A percentile compares a stretch with the other conserved stretches of the same genome.
Conservation (phyloP, 768 basidiomycete species). For the Psilocybe cubensis region DNA sequence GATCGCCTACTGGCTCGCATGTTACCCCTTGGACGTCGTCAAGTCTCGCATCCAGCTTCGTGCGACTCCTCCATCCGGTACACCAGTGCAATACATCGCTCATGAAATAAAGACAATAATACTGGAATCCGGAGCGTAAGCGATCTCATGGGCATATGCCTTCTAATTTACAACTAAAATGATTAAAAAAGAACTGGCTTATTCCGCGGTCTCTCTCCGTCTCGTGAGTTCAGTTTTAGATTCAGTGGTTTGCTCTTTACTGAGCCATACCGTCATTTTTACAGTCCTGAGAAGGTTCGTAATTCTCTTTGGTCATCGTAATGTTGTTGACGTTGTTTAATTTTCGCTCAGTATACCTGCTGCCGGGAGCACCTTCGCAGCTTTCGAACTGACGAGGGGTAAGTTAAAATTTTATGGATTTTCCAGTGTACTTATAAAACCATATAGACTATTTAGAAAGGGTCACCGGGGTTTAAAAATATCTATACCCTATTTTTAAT, state of each 20-base stretch:
- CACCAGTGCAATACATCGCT: conserved; percentile 76
- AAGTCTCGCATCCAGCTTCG: conserved; percentile 91
- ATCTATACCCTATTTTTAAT: neutral
- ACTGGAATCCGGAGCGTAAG: conserved; percentile 75
- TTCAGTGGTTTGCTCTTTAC: neutral
- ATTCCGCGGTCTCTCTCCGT: conserved; percentile 77
- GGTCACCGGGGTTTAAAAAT: conserved; percentile 8
- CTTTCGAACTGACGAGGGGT: conserved; percentile 85
- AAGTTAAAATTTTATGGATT: conserved; percentile 18
- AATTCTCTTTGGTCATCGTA: neutral
- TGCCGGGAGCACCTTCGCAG: conserved; percentile 88
- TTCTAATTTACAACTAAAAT: neutral
- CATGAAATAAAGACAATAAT: conserved; percentile 70
- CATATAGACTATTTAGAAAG: conserved; percentile 38
- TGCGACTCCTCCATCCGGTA: conserved; percentile 69
- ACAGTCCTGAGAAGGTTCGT: neutral
- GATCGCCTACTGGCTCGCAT: conserved; percentile 93
- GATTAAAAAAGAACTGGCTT: conserved; percentile 53
- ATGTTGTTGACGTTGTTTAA: neutral
- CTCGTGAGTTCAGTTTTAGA: conserved; percentile 51
- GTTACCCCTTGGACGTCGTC: conserved; percentile 89
- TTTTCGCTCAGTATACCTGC: conserved; percentile 88
- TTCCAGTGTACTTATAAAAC: neutral
- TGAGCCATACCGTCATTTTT: neutral
- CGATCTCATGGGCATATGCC: conserved; percentile 10